Base-by-base conservation (phyloP, 305 asterid species). In the Rubia tinctorum region DNA sequence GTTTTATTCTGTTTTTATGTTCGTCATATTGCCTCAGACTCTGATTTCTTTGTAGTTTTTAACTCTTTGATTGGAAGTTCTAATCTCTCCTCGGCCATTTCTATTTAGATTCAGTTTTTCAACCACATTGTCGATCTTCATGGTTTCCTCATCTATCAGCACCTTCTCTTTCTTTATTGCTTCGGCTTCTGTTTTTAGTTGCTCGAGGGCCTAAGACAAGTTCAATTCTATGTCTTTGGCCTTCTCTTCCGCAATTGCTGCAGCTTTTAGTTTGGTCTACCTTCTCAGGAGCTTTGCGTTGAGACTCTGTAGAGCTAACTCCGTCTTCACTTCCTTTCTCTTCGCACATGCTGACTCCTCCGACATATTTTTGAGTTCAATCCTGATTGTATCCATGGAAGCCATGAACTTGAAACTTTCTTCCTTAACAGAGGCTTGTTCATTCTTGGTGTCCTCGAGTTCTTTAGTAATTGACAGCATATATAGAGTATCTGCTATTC, bases 361-460 rank as follows among this genome's bases (percentile, higher is more conserved):
- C 7, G 60, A 40, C 9, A 92, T 86, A 40, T 82, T 87, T 74
- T 18, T 85, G 79, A 87, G 88, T 82, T 95, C 96, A 7, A 84
- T 77, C 78, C 96, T 78, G 20, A 82, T 78, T 15, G 82, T 74
- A 69, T 89, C 95, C 91, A 95, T 88, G 22, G 97, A 90, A 69
- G 89, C 84, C 98, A 95, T 90, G 74, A 88, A 85, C 80, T 87
- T 92, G 73, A 90, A 87, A 66, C 94, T 75, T 64, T 82, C 94
- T 68, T 84, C 89, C 82, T 75, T 82, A 61, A 82, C 74, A 18
- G 85, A 76, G 47, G 83, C 82, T 72, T 90, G 22, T 78, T 88
- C 90, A 64, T 80, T 73, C 81, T 82, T 88, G 22, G 84, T 75
- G 25, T 77, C 85, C 77, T 84, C 89, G 79, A 90, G 71, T 73